Evolutionary conservation across 768 basidiomycete species (phyloP), one percentile per base, ranked within the genome.

Genomic region (Lactifluus pinguis): DNA sequence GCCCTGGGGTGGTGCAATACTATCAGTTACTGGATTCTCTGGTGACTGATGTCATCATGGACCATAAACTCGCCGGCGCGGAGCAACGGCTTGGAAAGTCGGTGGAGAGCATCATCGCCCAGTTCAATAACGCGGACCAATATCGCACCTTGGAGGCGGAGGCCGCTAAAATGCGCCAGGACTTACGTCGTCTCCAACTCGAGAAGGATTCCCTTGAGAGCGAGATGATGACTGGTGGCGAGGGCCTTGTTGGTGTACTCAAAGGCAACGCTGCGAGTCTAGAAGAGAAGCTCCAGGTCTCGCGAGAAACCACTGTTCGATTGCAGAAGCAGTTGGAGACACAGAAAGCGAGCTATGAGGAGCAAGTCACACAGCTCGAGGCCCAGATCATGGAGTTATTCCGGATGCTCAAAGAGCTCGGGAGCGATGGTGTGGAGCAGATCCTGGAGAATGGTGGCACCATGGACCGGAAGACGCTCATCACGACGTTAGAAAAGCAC

Each of bases 321-420:
- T 76, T 97, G 10, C 87, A 92, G 68, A 81, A 80, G 17, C 89
- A 92, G 68, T 73, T 97, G 56, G 85, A 83, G 66, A 79, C 80
- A 44, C 89, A 94, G 74, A 89, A 86, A 70, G 71, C 75, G 15
- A 83, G 81, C 14, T 94, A 94, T 69, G 89, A 95, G 69, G 89
- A 92, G 59, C 84, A 84, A 66, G 92, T 98, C 59, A 78, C 83
- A 4, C 90, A 95, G 71, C 83, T 95, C 14, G 93, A 97, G 69
- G 81, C 86, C 13, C 91, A 97, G 76, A 95, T 95, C 62, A 83
- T 89, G 79, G 94, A 97, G 70, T 73, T 98, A 17, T 98, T 95
- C 76, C 80, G 87, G 66, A 95, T 97, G 92, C 77, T 98, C 56
- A 89, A 85, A 70, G 90, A 95, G 68, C 81, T 88, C 39, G 85